Evolutionary conservation across 2,329 filamentous ascomycete species (phyloP), one percentile per base, ranked within the genome.

Genomic region (Ophiosphaerella herpotricha): DNA sequence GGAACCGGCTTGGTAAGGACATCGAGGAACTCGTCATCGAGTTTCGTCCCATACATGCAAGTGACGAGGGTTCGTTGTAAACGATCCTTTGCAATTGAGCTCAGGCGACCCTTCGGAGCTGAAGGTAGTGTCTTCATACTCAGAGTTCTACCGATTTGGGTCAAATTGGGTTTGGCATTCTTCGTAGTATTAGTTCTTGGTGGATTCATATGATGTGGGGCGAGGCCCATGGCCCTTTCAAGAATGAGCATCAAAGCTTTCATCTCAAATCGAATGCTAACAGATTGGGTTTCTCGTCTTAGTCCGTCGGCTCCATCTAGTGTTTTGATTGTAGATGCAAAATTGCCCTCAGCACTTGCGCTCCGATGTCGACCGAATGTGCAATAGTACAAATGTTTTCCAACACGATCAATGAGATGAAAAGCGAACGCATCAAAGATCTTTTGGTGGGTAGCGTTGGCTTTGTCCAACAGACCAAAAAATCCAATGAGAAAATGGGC

Each of bases 401-500:
- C 75, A 1, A 76, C 60, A 16, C 67, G 70, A 21, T 76, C 67
- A 2, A 79, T 60, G 1, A 78, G 50, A 12, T 73, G 57, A 46
- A 72, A 79, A 1, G 73, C 61, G 31, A 77, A 73, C 2, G 75
- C 76, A 61, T 79, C 77, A 44, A 78, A 78, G 1, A 80, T 52
- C 16, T 71, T 59, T 26, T 70, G 68, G 35, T 78, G 75, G 9
- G 64, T 35, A 4, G 60, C 48, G 14, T 68, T 55, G 8, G 64
- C 69, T 24, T 72, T 59, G 26, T 76, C 71, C 1, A 78, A 64
- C 12, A 67, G 57, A 0, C 68, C 64, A 4, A 78, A 50, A 3
- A 75, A 54, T 4, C 66, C 67, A 1, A 63, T 64, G 0, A 78
- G 57, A 21, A 78, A 67, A 18, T 71, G 66, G 2, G 74, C 64